Base-by-base conservation (phyloP, 2,329 filamentous ascomycete genomes). In the Pezizomycotina sp. region DNA sequence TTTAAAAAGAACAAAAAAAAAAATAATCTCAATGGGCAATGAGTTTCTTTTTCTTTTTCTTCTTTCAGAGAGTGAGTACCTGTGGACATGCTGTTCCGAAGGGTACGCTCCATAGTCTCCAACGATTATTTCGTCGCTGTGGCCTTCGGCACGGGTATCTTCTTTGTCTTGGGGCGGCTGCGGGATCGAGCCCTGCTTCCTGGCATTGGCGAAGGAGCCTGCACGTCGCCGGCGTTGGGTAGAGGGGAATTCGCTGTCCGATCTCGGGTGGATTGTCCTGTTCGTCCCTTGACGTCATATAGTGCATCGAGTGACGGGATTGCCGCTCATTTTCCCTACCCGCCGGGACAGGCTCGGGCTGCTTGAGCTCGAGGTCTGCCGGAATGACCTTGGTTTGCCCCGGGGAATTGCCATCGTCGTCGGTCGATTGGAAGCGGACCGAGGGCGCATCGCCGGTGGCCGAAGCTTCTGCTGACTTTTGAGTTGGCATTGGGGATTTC, bases 211-310 rank as follows among this genome's bases (percentile, higher is more conserved):
- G 84, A 89, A 2, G 89, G 89, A 9, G 89, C 89, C 60, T 98
- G 89, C 6, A 95, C 89, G 55, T 95, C 86, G 44, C 89, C 89
- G 27, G 89, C 80, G 55, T 89, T 72, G 34, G 76, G 78, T 54
- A 89, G 77, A 98, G 89, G 31, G 89, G 89, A 24, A 98, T 86
- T 53, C 84, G 77, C 52, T 80, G 72, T 30, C 86, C 86, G 48
- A 93, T 89, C 54, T 91, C 80, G 2, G 84, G 84, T 50, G 93
- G 92, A 14, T 43, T 41, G 33, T 48, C 47, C 27, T 51, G 41
- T 12, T 48, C 48, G 14, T 42, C 23, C 22, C 31, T 27, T 26
- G 35, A 34, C 19, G 42, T 45, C 4, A 38, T 13, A 14, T 7
- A 9, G n/a, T 35, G 31, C 14, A 27, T n/a, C n/a, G 22, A 16